Percentiles rank a stretch among this genome's conserved stretches.
phyloP scores from a whole-genome alignment of 2,329 filamentous ascomycete species.

The Diaporthe eres region DNA sequence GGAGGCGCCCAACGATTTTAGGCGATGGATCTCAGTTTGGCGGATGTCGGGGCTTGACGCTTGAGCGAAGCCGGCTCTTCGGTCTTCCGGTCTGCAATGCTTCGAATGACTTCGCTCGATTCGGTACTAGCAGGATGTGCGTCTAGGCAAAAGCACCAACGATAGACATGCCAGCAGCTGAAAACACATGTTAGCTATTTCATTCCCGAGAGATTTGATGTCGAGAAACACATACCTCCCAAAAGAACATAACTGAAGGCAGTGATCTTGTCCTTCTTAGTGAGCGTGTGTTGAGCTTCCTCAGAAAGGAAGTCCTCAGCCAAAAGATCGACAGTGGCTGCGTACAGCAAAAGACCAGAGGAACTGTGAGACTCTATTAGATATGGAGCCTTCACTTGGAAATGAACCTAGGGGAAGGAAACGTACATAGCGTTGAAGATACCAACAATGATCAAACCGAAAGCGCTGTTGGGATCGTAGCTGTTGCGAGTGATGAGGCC shows the following conservation, averaged over 20 bases:
- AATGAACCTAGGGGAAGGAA: no score
- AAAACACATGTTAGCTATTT: conserved; percentile 34
- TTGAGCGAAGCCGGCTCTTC: conserved; percentile 1
- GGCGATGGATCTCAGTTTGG: conserved; percentile 23
- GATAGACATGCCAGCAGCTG: conserved; percentile 62
- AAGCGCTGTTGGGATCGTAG: conserved; percentile 75
- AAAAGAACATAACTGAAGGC: conserved; percentile 67
- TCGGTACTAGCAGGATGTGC: neutral
- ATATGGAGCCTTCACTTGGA: neutral
- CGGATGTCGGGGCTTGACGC: conserved; percentile 18
- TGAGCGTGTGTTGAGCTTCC: conserved; percentile 64
- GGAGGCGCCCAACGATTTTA: neutral
- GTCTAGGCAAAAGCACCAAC: conserved; percentile 62
- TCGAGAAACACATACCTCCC: conserved; percentile 58
- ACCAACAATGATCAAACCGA: conserved; percentile 75
- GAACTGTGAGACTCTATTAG: conserved; percentile 56
- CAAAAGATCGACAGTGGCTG: conserved; percentile 73
- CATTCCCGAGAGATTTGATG: neutral
- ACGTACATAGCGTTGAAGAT: conserved; percentile 75
- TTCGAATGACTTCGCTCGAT: neutral
- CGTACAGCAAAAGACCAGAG: conserved; percentile 73
- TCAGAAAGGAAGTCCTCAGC: conserved; percentile 77
- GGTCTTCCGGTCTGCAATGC: neutral
- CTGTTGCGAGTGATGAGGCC: conserved; percentile 68
- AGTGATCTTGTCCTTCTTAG: conserved; percentile 64